These are phyloP conservation scores for Hsuehochloa calcarea DNA, from an alignment of 176 grass and related monocot species.

Conservation along the genomic window DNA sequence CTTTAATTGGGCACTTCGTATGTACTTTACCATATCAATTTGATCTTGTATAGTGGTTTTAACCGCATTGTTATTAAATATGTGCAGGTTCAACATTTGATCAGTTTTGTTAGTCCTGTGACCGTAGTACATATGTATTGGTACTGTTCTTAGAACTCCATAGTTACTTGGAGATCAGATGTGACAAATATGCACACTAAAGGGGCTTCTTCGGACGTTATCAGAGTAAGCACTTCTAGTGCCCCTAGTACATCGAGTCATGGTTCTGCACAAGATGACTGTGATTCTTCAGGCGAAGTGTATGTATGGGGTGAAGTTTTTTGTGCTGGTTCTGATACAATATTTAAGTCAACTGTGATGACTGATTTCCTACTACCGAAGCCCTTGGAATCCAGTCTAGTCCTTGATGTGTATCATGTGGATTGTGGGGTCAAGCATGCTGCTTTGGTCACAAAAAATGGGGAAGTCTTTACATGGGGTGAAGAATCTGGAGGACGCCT, in stretches of 20 bases:
- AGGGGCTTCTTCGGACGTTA: slow-evolving; percentile 69
- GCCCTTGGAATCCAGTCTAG: slow-evolving; percentile 79
- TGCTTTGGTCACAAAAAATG: slow-evolving; percentile 82
- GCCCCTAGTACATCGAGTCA: slow-evolving; percentile 95
- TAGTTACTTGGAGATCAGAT: slow-evolving; percentile 53
- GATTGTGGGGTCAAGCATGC: slow-evolving; percentile 85
- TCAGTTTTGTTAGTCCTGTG: not conserved
- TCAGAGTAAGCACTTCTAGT: slow-evolving; percentile 93
- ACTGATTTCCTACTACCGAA: slow-evolving; percentile 80
- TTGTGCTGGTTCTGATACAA: slow-evolving; percentile 50
- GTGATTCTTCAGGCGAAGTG: slow-evolving; percentile 73
- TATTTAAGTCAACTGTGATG: slow-evolving; percentile 42
- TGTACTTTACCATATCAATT: not conserved
- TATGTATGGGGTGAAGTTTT: slow-evolving; percentile 94
- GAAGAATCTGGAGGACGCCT: slow-evolving; percentile 87
- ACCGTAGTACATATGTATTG: not conserved
- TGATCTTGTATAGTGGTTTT: not conserved
- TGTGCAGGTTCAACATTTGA: slow-evolving; percentile 22
- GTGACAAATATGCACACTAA: slow-evolving; percentile 82
- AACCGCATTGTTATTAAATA: not conserved
- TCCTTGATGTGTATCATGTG: slow-evolving; percentile 77
- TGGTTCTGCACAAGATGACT: slow-evolving; percentile 93
- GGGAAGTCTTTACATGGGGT: slow-evolving; percentile 96
- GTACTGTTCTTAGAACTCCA: slow-evolving; percentile 27
- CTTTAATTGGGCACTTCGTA: not conserved